Base-by-base conservation (phyloP, 495 filamentous ascomycete genomes). In the Hyaloscypha variabilis region DNA sequence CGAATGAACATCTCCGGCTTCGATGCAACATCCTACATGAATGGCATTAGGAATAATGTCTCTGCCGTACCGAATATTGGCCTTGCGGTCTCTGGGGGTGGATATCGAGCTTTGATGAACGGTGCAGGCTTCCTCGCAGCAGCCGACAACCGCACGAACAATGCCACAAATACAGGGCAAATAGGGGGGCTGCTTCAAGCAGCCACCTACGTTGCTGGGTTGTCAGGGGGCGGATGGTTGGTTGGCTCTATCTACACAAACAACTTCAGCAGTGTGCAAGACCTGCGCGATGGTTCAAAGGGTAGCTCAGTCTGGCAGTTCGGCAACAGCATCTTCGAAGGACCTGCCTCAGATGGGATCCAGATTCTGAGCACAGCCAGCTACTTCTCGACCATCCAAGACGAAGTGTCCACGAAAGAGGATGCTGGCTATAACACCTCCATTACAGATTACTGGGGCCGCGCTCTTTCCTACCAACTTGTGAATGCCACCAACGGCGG, bases 141-240 rank as follows among this genome's bases (percentile, higher is more conserved):
- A 1, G 94, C 94, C 52, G 94, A 98, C 71, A 85, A 78, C 68
- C 85, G 94, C 11, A 92, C 91, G 0, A 73, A 78, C 0, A 90
- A 89, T 59, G 77, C 90, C 2, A 92, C 88, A 0, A 75, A 74
- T 5, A 66, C 75, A 2, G 93, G 93, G 1, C 88, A 91, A 52
- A 79, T 98, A 51, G 94, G 95, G 62, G 94, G 94, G 19, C 76
- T 97, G 60, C 79, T 97, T 39, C 94, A 98, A 79, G 82, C 90
- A 1, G 77, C 90, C 3, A 97, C 93, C 0, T 98, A 98, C 74
- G 66, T 97, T 19, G 81, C 92, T 21, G 94, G 92, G 36, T 81
- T 97, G 23, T 94, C 90, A 19, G 94, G 94, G 34, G 95, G 94
- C 59, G 85, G 88, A 14, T 98, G 94, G 94, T 77, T 97, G 13